Conservation (phyloP, 225 moss, liverwort and hornwort species). For the Marchantia paleacea region DNA sequence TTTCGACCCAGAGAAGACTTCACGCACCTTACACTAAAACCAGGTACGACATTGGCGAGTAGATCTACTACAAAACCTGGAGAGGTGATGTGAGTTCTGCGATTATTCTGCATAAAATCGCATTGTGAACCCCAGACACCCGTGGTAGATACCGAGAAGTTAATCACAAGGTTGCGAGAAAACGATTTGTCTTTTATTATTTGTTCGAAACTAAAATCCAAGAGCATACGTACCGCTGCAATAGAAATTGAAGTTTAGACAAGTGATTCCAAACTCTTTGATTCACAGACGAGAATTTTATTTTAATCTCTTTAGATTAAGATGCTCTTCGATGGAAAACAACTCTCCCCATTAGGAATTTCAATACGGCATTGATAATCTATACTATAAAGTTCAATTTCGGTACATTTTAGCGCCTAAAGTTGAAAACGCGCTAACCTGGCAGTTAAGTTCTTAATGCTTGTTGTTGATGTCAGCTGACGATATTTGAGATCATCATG, state of each 20-base stretch:
- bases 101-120: constrained; percentile 98
- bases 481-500: constrained; percentile 84
- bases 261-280: no score
- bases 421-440: constrained; percentile 44
- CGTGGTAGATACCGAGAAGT: constrained; percentile 83
- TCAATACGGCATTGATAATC: no score
- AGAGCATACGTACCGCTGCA: no score
- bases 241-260: no score
- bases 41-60: neutral
- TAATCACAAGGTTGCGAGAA: neutral
- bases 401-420: no score
- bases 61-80: constrained; percentile 53
- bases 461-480: constrained; percentile 97
- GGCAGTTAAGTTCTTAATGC: constrained; percentile 95
- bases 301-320: no score
- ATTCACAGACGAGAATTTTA: no score
- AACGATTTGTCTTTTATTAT: no score
- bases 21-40: neutral
- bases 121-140: constrained; percentile 96
- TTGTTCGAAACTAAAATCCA: no score
- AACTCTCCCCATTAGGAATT: no score
- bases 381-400: no score
- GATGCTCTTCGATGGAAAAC: no score
- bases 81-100: constrained; percentile 95
- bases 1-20: neutral